Evolutionary conservation across 352 stramenopile species (phyloP), one percentile per base, ranked within the genome.

Genomic region (Phytophthora uliginosa): DNA sequence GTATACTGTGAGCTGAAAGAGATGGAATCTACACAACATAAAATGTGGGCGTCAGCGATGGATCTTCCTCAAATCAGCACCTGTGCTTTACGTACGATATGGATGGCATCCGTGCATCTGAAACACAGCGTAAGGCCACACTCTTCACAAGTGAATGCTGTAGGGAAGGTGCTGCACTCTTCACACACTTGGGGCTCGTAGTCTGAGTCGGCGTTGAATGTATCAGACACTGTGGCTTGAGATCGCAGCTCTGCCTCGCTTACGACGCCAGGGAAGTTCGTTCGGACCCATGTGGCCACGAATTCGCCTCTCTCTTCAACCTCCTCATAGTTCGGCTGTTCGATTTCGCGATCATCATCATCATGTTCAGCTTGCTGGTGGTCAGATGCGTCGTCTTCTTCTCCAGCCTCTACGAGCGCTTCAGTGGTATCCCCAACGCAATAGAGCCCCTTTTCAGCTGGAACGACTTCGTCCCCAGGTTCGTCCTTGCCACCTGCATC

Each of bases 51-150:
- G 55, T 40, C 38, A 51, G 53, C 10, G 28, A 58, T 20, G 24
- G 12, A 17, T 12, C 42, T 9, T 28, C 4, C 15, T 17, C 10
- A 17, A 42, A 4, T 31, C 8, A 47, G 20, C 4, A n/a, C 9
- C 17, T 15, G 22, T 7, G 9, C 26, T 2, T 31, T 24, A 81
- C 82, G 45, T 78, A 95, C 88, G 24, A 95, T 92, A 61, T 95
- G 88, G 36, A 95, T 91, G 60, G 88, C 88, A 59, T 95, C 85
- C 2, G 82, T 78, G 68, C 88, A 95, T 38, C 62, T 68, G 54
- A 86, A 89, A 72, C 88, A 95, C 2, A 95, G 66, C 17, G 57
- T 59, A 17, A 83, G 74, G 5, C 12, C 47, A 64, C 88, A 95
- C 20, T 93, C 80, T 26, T 56, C 28, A 52, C 88, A 95, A 15